phyloP scores from a whole-genome alignment of 306 rosid species.

The Mucuna pruriens region DNA sequence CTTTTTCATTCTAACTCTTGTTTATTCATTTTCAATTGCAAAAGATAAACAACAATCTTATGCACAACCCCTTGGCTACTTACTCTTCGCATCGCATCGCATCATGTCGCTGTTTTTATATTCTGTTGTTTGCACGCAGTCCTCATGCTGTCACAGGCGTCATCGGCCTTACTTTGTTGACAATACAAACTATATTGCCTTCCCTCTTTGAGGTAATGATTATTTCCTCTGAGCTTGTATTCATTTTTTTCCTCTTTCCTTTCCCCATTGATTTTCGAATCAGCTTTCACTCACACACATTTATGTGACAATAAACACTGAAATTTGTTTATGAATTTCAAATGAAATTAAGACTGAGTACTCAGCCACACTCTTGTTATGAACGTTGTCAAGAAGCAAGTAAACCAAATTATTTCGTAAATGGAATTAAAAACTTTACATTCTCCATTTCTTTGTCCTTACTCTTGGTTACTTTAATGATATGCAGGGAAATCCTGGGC shows the following conservation, averaged over 20 bases:
- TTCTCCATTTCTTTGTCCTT: conserved; percentile 1
- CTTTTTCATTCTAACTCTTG: background rate
- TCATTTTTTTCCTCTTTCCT: background rate
- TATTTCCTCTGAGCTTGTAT: background rate
- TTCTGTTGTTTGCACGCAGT: conserved; percentile 47
- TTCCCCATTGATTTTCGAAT: background rate
- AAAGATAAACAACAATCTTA: background rate
- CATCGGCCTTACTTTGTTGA: conserved; percentile 80
- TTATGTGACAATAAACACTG: background rate
- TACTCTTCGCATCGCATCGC: background rate
- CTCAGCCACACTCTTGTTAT: background rate
- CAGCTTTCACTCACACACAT: background rate
- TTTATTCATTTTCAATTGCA: background rate
- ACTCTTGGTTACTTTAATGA: conserved; percentile 17
- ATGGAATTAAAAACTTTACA: conserved; percentile 1
- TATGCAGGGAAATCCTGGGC: conserved; percentile 77
- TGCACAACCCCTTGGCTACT: background rate
- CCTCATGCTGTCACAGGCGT: conserved; percentile 90
- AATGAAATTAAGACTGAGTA: background rate
- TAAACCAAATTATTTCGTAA: background rate
- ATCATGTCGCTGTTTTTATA: background rate
- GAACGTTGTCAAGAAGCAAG: conserved; percentile 12
- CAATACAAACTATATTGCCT: conserved; percentile 79
- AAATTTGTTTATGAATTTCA: background rate
- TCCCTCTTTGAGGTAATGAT: conserved; percentile 74